Base-by-base conservation (phyloP, 495 filamentous ascomycete genomes). In the Trichoderma virens region DNA sequence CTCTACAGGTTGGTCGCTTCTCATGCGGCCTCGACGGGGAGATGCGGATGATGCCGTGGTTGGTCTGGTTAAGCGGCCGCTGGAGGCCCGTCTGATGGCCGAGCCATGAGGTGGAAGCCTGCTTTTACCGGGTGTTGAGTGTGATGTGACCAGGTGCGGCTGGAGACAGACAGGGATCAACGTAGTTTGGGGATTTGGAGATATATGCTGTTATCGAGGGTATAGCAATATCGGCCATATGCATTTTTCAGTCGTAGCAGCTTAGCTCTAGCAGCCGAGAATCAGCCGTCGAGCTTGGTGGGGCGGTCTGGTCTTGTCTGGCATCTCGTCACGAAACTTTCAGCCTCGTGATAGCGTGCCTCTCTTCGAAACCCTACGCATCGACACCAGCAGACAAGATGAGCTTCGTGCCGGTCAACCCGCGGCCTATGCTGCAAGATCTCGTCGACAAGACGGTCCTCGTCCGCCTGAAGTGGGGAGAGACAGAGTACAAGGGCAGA, bases 381-480 rank as follows among this genome's bases (percentile, higher is more conserved):
- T 14, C 51, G 23, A 28, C 25, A 2, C 11, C 51, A 14, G 25
- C 51, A 90, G 85, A 56, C 51, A 62, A 41, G 61, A 62, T 62
- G 61, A 62, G 61, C 61, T 88, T 93, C 75, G 85, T 91, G 74
- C 92, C 92, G 30, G 79, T 97, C 69, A 97, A 96, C 80, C 92
- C 92, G 65, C 89, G 91, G 71, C 92, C 92, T 3, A 90, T 92
- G 84, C 83, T 96, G 69, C 90, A 95, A 79, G 85, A 85, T 67
- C 83, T 91, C 91, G 88, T 98, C 80, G 90, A 95, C 80, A 86
- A 92, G 74, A 86, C 92, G 73, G 84, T 98, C 71, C 80, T 93
- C 63, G 88, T 98, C 51, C 90, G 92, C 68, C 85, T 98, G 32
- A 98, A 98, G 82, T 98, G 94, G 94, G 92, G 91, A 68, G 87